Evolutionary conservation across 306 rosid genomes (phyloP).

Genomic region (Begonia fuchsioides): DNA sequence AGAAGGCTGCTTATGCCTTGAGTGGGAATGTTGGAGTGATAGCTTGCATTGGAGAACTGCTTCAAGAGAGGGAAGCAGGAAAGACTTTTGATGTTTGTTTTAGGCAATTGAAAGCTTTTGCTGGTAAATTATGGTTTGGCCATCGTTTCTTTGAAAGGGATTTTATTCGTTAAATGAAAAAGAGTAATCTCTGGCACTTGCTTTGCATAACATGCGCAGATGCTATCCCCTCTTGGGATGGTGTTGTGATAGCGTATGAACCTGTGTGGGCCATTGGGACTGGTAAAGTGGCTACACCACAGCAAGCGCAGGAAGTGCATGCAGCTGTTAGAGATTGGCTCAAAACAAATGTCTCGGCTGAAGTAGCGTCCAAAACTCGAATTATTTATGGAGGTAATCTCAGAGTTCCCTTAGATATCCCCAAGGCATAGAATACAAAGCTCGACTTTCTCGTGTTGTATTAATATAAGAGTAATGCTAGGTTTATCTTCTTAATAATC

Average conservation of each 20-base stretch:
- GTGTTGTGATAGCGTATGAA: slow-evolving; percentile 87
- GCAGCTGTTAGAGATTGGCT: slow-evolving; percentile 91
- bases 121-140: slow-evolving; percentile 35
- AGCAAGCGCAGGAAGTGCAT: slow-evolving; percentile 99
- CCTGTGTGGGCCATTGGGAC: slow-evolving; percentile 99
- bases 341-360: slow-evolving; percentile 59
- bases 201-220: slow-evolving; percentile 32
- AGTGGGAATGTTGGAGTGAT: slow-evolving; percentile 87
- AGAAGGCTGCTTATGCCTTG: slow-evolving; percentile 96
- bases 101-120: slow-evolving; percentile 79
- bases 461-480: too few species aligned
- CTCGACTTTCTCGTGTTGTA: too few species aligned
- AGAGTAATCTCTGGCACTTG: slow-evolving; percentile 5
- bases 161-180: background rate
- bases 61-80: slow-evolving; percentile 93
- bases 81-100: slow-evolving; percentile 79
- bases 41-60: slow-evolving; percentile 89
- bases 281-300: slow-evolving; percentile 90
- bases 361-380: slow-evolving; percentile 85
- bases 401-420: slow-evolving; percentile 1
- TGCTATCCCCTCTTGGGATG: slow-evolving; percentile 87
- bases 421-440: too few species aligned
- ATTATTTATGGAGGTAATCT: slow-evolving; percentile 89
- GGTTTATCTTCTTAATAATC: too few species aligned
- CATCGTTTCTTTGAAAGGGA: slow-evolving; percentile 9